Base-by-base conservation (phyloP, 2,329 filamentous ascomycete genomes). In the Metarhizium sp. region DNA sequence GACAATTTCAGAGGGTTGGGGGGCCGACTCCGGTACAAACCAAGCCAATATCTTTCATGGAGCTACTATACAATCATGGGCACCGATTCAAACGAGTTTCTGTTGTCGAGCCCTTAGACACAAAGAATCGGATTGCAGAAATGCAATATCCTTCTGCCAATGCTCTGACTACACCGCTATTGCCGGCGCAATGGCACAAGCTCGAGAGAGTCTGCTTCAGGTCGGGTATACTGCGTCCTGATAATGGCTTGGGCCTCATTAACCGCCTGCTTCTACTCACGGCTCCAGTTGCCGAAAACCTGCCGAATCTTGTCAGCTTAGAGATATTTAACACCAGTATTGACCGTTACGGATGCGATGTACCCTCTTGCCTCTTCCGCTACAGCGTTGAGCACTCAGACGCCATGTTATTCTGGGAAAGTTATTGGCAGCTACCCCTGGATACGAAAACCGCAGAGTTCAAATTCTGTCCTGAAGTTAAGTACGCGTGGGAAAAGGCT, bases 371-470 rank as follows among this genome's bases (percentile, higher is more conserved):
- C 53, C 53, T 55, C 53, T 55, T 55, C 53, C 53, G 53, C 46
- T 55, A 55, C 47, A 55, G 45, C 47, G 43, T 55, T 50, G 29
- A 55, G 53, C 36, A 55, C 8, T 42, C 53, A 50, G 47, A 50
- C 45, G 45, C 53, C 30, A 50, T 51, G 25, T 55, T 55, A 43
- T 55, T n/a, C 6, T 55, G 53, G 53, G 53, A 55, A 55, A 55
- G 53, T 43, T 50, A 25, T 25, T 55, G 53, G 53, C 53, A 55
- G 50, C 45, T 55, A 13, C 36, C 47, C 34, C 18, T 18, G 47
- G 18, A 55, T 50, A 46, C 51, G 25, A 20, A 45, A 53, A 53
- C 51, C 42, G 30, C 51, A 53, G 51, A 16, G 40, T 53, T 53
- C 42, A 29, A 47, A 47, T 53, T 53, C 20, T 53, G 20, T 47